phyloP scores from a whole-genome alignment of 306 rosid species.

The Pueraria montana region DNA sequence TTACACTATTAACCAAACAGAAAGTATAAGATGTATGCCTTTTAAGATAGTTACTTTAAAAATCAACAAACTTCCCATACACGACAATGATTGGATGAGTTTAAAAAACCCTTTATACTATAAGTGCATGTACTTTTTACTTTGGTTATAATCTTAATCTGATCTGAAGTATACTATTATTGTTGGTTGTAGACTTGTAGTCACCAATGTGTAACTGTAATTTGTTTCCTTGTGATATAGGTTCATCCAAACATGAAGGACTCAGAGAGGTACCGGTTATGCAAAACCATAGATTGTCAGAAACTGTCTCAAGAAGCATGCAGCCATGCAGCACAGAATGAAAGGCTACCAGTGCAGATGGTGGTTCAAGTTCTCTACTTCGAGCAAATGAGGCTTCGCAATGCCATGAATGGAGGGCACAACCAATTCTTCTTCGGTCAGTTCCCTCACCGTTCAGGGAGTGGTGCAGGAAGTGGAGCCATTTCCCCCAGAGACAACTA shows the following conservation, averaged over 20 bases:
- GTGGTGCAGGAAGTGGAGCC: constrained; percentile 99
- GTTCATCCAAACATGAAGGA: constrained; percentile 96
- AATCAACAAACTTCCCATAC: not conserved
- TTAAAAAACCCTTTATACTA: no score
- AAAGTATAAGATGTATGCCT: not conserved
- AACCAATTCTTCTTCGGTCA: constrained; percentile 87
- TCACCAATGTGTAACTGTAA: not conserved
- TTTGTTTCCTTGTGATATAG: constrained; percentile 47
- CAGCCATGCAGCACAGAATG: constrained; percentile 98
- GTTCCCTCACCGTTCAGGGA: constrained; percentile 91
- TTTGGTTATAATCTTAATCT: not conserved
- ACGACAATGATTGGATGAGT: no score
- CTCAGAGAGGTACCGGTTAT: constrained; percentile 80
- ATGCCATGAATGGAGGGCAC: constrained; percentile 94
- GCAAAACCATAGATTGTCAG: constrained; percentile 94
- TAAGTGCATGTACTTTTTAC: no score
- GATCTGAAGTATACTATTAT: not conserved
- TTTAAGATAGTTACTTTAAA: not conserved
- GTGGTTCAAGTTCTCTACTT: constrained; percentile 96
- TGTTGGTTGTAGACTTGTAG: not conserved
- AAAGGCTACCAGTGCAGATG: constrained; percentile 93
- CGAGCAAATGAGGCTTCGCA: constrained; percentile 93
- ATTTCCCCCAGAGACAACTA: constrained; percentile 97
- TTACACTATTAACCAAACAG: not conserved
- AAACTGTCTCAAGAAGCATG: constrained; percentile 96